Base-by-base conservation (phyloP, 2,329 filamentous ascomycete genomes). In the Colletotrichum gigasporum region DNA sequence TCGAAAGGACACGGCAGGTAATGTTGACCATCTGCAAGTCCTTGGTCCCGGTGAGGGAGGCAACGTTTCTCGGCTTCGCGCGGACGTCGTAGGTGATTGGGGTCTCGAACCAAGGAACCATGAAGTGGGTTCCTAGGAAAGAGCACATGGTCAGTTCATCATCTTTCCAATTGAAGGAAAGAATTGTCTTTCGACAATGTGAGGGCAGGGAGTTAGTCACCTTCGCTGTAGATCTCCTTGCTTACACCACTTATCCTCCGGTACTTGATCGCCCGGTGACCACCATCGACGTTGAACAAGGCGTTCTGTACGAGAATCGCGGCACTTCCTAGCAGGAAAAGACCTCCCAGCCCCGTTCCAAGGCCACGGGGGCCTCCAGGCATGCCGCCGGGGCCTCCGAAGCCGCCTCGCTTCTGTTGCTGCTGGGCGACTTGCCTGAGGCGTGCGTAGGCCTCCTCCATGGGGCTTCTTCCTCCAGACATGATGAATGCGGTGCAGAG, bases 11-110 rank as follows among this genome's bases (percentile, higher is more conserved):
- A 92, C 96, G 95, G 82, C 96, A 99, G 75, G 95, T 99, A 78
- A 99, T 98, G 87, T 99, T 99, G 76, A 98, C 96, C 96, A 99
- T 99, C 85, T 99, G 96, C 80, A 99, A 83, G 81, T 99, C 96
- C 86, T 99, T 99, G 75, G 96, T 99, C 72, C 96, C 96, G 65
- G 96, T 99, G 70, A 99, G 88, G 70, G 96, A 98, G 70, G 96
- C 92, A 72, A 99, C 94, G 75, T 97, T 97, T 77, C 96, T 90
- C 73, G 96, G 96, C 85, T 95, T 97, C 65, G 96, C 96, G 81
- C 96, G 95, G 72, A 99, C 96, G 79, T 99, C 95, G 85, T 98
- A 99, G 72, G 94, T 90, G 78, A 99, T 89, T 53, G 96, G 94
- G 4, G 94, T 97, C 82, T 99, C 96, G 80, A 99, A 91, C 96